Percentiles rank a stretch among this genome's conserved stretches.
Evolutionary conservation across 371 early-diverging fungal genomes (phyloP).

Genomic region (Mucor circinelloides): DNA sequence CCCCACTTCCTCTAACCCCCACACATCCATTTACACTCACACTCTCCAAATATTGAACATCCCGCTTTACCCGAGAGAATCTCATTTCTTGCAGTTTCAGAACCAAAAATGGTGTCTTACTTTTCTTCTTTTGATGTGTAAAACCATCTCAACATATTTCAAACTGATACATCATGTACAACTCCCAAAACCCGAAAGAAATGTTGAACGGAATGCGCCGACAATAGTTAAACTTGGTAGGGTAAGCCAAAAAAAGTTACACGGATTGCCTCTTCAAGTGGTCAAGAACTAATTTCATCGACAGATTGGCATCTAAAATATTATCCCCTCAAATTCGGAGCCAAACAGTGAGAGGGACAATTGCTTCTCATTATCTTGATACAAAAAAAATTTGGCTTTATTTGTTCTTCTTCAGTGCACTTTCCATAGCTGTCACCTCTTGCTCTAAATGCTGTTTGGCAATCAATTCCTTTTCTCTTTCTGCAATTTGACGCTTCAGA

Average conservation of each 20-base stretch:
- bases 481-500: conserved; percentile 9
- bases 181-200: not conserved
- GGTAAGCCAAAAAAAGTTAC: not conserved
- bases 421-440: conserved; percentile 17
- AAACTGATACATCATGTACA: not conserved
- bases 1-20: not conserved
- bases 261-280: not conserved
- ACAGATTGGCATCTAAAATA: not conserved
- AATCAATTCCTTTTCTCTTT: conserved; percentile 22
- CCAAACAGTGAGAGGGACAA: not conserved
- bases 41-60: not conserved
- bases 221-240: not conserved
- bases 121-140: not conserved
- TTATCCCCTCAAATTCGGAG: not conserved
- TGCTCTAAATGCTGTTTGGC: conserved; percentile 13
- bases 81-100: not conserved
- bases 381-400: not conserved
- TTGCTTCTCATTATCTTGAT: not conserved
- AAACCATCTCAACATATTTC: not conserved
- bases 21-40: not conserved
- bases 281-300: not conserved
- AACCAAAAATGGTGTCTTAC: not conserved
- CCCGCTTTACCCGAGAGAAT: not conserved
- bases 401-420: conserved; percentile 1
- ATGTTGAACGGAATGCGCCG: not conserved